Conservation (phyloP, 176 grass and related monocot species). For the Coix lacrymajobi region DNA sequence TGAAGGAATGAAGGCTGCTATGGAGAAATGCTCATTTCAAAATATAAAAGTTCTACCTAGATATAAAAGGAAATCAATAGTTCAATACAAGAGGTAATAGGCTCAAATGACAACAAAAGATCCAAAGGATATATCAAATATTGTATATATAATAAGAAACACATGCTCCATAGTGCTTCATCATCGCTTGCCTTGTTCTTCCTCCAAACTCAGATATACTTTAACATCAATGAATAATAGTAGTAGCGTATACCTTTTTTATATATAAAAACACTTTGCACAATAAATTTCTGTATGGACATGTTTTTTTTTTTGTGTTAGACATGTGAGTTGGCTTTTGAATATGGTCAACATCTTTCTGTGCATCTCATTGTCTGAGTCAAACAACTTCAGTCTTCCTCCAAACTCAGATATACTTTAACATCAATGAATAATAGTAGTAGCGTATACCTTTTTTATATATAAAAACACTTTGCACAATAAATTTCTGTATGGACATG, state of each 20-base stretch:
- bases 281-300: background rate
- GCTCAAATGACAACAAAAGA: background rate
- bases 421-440: background rate
- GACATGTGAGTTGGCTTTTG: background rate
- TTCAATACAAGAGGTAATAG: background rate
- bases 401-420: background rate
- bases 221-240: background rate
- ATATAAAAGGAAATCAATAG: background rate
- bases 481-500: background rate
- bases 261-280: background rate
- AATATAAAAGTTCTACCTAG: background rate
- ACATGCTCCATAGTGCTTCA: background rate
- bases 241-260: background rate
- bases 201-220: background rate
- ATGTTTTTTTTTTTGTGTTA: too few relatives aligned
- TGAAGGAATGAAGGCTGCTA: background rate
- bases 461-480: background rate
- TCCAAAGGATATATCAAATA: background rate
- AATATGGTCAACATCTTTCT: background rate
- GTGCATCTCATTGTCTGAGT: background rate
- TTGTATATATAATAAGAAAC: background rate
- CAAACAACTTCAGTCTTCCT: background rate
- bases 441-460: background rate
- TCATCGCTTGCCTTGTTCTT: background rate
- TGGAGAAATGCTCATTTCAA: background rate